Percentiles rank a stretch among this genome's conserved stretches.
Conservation (phyloP, 345 rosid genomes). For the Salix brachista region DNA sequence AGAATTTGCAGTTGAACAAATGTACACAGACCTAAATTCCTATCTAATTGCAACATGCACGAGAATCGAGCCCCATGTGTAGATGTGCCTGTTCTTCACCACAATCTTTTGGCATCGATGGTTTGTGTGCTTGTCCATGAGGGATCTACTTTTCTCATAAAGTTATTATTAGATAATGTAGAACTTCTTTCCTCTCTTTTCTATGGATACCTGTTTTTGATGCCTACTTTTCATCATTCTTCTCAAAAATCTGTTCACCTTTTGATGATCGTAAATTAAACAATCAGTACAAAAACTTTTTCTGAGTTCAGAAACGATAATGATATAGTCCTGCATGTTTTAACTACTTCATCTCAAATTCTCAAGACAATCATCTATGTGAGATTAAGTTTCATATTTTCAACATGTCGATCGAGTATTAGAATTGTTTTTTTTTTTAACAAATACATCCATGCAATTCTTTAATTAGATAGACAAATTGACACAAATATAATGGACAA, state of each 20-base stretch:
- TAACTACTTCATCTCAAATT: not conserved
- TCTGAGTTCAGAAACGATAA: not conserved
- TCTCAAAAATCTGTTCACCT: slow-evolving; percentile 27
- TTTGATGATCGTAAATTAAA: slow-evolving; percentile 22
- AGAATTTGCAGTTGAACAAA: too few relatives aligned
- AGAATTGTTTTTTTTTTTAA: too few relatives aligned
- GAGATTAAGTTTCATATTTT: not conserved
- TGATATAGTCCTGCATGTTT: not conserved
- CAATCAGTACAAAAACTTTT: slow-evolving; percentile 13
- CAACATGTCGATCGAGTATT: too few relatives aligned
- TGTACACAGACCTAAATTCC: too few relatives aligned
- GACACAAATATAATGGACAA: not conserved
- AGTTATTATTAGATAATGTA: slow-evolving; percentile 21
- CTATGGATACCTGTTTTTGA: slow-evolving; percentile 27
- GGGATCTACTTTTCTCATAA: slow-evolving; percentile 16
- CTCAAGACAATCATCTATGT: not conserved
- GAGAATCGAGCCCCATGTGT: slow-evolving; percentile 28
- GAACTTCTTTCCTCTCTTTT: slow-evolving; percentile 11
- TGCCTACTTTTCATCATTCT: not conserved
- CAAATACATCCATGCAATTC: slow-evolving; percentile 3
- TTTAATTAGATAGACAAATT: not conserved
- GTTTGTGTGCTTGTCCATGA: not conserved
- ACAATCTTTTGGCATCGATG: not conserved
- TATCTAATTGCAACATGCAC: not conserved
- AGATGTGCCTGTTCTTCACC: slow-evolving; percentile 21